Base-by-base conservation (phyloP, 202 grass and related monocot species). In the Dendrocalamus latiflorus region DNA sequence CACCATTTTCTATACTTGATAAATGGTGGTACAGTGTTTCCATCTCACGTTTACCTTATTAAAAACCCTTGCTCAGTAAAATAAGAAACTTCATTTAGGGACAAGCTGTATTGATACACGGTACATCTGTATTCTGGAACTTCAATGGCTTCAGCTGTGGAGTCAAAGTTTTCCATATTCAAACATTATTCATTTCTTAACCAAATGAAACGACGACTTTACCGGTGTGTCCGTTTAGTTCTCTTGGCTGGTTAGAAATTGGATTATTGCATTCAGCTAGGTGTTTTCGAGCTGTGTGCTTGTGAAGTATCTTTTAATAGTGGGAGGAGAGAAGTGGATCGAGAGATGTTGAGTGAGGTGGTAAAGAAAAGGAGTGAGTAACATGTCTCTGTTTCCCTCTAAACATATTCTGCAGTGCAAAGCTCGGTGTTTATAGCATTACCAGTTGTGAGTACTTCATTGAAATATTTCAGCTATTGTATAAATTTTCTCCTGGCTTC, bases 401-500 rank as follows among this genome's bases (percentile, higher is more conserved):
- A 53, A 84, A 72, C 8, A 72, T 20, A 66, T 47, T 51, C 22
- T 78, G 18, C 39, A 43, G 12, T 51, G 30, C 17, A 60, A 38
- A 60, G 12, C 21, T 73, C 65, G n/a, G 39, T 90, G 41, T 34
- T 66, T 51, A 30, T 67, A 84, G 5, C 12, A 2, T 74, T 72
- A 9, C 25, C 71, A 26, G 9, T n/a, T 11, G 22, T 65, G 41
- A 26, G 21, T 80, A 48, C 11, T 59, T 39, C n/a, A 28, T 48
- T 22, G 70, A 68, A 67, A 48, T 68, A 68, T 44, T 60, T 39
- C 66, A 51, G 48, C 50, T 60, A 20, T 36, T 81, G 25, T 42
- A 72, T 80, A 59, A 86, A 53, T 72, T 34, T 71, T 84, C n/a
- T 44, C 67, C 39, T 81, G 22, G 48, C 49, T 56, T 48, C 16